Evolutionary conservation across 1,284 basidiomycete genomes (phyloP), one percentile per base, ranked within the genome.

Genomic region (Puccinia triticina): DNA sequence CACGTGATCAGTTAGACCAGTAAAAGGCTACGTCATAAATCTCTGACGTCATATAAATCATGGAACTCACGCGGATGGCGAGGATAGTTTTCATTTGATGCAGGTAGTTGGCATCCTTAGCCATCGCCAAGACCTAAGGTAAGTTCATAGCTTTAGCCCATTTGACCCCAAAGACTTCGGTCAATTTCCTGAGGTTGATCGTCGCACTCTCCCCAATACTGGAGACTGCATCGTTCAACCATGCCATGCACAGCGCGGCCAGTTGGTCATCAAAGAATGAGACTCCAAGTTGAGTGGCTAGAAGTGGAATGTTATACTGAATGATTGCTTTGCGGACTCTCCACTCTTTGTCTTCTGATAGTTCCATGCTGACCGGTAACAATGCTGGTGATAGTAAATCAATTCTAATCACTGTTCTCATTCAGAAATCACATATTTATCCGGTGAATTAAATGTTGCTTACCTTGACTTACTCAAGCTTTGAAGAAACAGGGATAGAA

Each of bases 301-400:
- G 92, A 32, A 99, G 91, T 90, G 97, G 88, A 92, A 91, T 98
- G 89, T 14, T n/a, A n/a, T 99, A 98, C 88, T 99, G 97, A 88
- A 99, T 99, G 88, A 99, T 99, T 21, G 97, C 97, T 88, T 99
- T 97, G 85, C 97, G 93, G 61, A 99, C 97, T 74, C 97, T 93
- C 97, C 97, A 99, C 85, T 98, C 97, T 88, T 99, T 99, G 90
- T 99, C 97, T 88, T 99, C 97, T 34, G 97, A 96, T 67, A 99
- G 90, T 87, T 98, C 94, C 85, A 99, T 94, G 85, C 99, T 99
- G 48, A 97, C 97, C 11, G 97, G 97, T 32, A 99, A 91, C 55
- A 99, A 91, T 83, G 95, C 97, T 86, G 97, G 95, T 7, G 95
- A 96, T 71, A 99, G 89, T 29, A 96, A 90, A 83, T 98, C 95